Conservation (phyloP, 2,329 filamentous ascomycete genomes). For the Ustilaginoidea virens region DNA sequence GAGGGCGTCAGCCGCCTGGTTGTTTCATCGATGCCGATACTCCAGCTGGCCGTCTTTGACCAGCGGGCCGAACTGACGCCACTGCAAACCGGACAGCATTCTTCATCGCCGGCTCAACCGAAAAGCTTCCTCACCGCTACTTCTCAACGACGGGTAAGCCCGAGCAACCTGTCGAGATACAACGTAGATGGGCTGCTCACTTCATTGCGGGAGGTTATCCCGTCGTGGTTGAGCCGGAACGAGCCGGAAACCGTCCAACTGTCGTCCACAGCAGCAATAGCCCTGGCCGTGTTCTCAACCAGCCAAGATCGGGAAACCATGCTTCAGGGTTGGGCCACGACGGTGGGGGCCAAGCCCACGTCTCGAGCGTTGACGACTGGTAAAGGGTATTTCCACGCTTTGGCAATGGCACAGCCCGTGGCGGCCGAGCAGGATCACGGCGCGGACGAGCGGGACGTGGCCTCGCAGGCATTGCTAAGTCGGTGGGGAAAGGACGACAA, state of each 20-base stretch:
- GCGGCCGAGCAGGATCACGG: constrained; percentile 5
- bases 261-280: constrained; percentile 33
- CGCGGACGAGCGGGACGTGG: constrained; percentile 13
- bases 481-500: constrained; percentile 36
- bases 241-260: constrained; percentile 34
- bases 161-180: constrained; percentile 7
- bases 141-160: too few relatives aligned
- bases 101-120: too few relatives aligned
- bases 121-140: too few relatives aligned
- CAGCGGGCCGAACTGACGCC: constrained; percentile 1
- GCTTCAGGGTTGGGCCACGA: constrained; percentile 30
- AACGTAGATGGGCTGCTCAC: constrained; percentile 12
- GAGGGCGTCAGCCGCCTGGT: constrained; percentile 46
- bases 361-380: constrained; percentile 22
- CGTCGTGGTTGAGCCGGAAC: constrained; percentile 31
- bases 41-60: constrained; percentile 22
- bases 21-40: constrained; percentile 31
- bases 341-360: constrained; percentile 19
- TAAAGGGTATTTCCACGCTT: constrained; percentile 36
- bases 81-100: constrained; percentile 10
- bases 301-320: constrained; percentile 19
- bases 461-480: constrained; percentile 29
- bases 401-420: constrained; percentile 34
- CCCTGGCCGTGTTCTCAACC: constrained; percentile 30
- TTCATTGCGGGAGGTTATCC: constrained; percentile 18